Conservation (phyloP, 805 yeast species). For the Zygosaccharomyces lentus region DNA sequence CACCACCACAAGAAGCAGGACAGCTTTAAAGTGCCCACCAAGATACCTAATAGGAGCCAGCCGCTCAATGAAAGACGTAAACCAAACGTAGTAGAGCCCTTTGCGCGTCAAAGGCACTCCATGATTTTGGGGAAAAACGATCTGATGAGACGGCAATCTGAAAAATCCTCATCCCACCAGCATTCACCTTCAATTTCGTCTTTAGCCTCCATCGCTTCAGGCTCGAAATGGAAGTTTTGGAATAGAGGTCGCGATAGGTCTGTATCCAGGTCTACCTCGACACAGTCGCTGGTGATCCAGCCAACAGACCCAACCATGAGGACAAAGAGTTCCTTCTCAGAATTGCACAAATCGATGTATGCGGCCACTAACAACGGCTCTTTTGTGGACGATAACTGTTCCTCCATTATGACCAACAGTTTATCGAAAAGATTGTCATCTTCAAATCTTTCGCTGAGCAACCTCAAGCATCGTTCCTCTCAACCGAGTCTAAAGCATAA, state of each 20-base stretch:
- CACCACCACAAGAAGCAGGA: conserved; percentile 6
- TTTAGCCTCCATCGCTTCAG: conserved; percentile 15
- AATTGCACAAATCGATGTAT: conserved; percentile 23
- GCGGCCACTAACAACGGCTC: conserved; percentile 8
- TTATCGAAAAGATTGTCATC: conserved; percentile 23
- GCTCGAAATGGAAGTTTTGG: conserved; percentile 36
- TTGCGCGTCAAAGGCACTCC: conserved; percentile 14
- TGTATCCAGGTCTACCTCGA: conserved; percentile 17
- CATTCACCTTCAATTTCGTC: conserved; percentile 24
- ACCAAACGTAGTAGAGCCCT: conserved; percentile 10
- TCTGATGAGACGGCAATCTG: conserved; percentile 1
- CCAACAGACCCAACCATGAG: conserved; percentile 12
- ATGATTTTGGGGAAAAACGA: conserved; percentile 10
- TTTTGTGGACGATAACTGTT: conserved; percentile 7
- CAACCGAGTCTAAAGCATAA: conserved; percentile 31
- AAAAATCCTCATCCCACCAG: conserved; percentile 9
- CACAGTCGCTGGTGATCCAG: conserved; percentile 10
- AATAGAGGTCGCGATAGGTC: conserved; percentile 20
- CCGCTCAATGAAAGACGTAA: conserved; percentile 12
- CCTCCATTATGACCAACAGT: conserved; percentile 10
- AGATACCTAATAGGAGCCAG: not conserved
- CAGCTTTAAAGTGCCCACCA: conserved; percentile 10
- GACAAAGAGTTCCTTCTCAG: conserved; percentile 22
- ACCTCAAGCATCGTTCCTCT: conserved; percentile 24
- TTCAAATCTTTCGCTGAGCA: conserved; percentile 21